Evolutionary conservation across 2,329 filamentous ascomycete genomes (phyloP).

Genomic region (Aspergillus quadrilineatus): DNA sequence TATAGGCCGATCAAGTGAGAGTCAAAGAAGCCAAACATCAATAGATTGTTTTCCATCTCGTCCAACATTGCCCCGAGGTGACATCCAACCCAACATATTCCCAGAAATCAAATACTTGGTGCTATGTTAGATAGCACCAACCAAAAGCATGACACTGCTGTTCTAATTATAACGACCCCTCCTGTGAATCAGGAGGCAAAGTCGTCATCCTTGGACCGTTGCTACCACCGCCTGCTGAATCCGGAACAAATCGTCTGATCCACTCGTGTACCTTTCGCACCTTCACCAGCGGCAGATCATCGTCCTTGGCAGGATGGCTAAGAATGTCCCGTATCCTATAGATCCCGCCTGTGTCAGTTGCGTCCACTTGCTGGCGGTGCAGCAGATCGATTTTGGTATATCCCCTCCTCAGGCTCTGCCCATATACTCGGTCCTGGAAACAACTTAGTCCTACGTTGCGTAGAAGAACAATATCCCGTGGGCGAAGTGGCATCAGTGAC

Average conservation of each 20-base stretch:
- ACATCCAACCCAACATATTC: neutral
- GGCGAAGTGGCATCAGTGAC: slow-evolving; percentile 53
- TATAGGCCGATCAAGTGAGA: neutral
- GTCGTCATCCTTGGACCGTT: slow-evolving; percentile 2
- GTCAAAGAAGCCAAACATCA: neutral
- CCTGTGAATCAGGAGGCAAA: slow-evolving; percentile 20
- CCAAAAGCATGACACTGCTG: neutral
- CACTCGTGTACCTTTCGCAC: slow-evolving; percentile 69
- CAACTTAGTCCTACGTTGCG: slow-evolving; percentile 75
- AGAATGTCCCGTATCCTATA: slow-evolving; percentile 52
- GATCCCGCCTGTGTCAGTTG: slow-evolving; percentile 54
- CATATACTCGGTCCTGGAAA: slow-evolving; percentile 76
- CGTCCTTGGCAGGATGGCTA: slow-evolving; percentile 21
- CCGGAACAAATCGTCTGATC: slow-evolving; percentile 64
- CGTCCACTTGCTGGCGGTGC: slow-evolving; percentile 55
- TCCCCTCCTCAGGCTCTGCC: slow-evolving; percentile 72
- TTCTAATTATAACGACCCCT: slow-evolving; percentile 22
- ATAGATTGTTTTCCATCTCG: neutral
- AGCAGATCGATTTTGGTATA: slow-evolving; percentile 70
- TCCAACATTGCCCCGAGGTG: neutral
- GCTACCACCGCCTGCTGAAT: slow-evolving; percentile 29
- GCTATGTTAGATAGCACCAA: neutral
- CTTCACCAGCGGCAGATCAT: slow-evolving; percentile 59
- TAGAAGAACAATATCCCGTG: slow-evolving; percentile 75
- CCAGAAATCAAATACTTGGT: neutral